Conservation (phyloP, 176 grass and related monocot species). For the Eragrostis nindensis region DNA sequence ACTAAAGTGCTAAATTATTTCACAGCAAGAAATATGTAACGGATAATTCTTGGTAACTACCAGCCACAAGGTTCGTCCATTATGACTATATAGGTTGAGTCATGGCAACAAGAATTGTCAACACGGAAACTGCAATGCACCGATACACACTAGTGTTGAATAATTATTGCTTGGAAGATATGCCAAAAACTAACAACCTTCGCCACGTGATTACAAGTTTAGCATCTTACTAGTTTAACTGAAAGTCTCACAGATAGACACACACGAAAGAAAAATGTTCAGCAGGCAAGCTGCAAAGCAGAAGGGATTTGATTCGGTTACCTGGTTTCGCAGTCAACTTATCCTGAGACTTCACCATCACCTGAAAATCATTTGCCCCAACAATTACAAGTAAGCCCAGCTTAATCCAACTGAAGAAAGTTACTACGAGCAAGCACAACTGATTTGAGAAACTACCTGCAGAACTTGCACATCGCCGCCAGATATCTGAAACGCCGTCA, state of each 20-base stretch:
- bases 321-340: constrained; percentile 88
- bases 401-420: constrained; percentile 1
- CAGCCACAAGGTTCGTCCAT: background rate
- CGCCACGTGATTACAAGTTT: constrained; percentile 9
- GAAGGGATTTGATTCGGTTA: constrained; percentile 28
- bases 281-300: constrained; percentile 19
- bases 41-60: background rate
- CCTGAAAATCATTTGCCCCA: constrained; percentile 49
- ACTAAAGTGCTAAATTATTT: background rate
- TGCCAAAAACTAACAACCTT: background rate
- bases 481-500: constrained; percentile 95
- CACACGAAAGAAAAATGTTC: background rate
- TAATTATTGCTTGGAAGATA: background rate
- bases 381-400: constrained; percentile 13
- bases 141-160: constrained; percentile 2
- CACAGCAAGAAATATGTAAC: background rate
- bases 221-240: constrained; percentile 12
- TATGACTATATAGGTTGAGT: background rate
- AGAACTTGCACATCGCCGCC: constrained; percentile 90
- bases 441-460: constrained; percentile 63
- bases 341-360: constrained; percentile 89
- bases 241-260: background rate
- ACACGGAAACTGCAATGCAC: background rate
- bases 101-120: background rate
- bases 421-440: background rate